phyloP scores from a whole-genome alignment of 176 grass and related monocot genomes.

The Thinopyrum elongatum region DNA sequence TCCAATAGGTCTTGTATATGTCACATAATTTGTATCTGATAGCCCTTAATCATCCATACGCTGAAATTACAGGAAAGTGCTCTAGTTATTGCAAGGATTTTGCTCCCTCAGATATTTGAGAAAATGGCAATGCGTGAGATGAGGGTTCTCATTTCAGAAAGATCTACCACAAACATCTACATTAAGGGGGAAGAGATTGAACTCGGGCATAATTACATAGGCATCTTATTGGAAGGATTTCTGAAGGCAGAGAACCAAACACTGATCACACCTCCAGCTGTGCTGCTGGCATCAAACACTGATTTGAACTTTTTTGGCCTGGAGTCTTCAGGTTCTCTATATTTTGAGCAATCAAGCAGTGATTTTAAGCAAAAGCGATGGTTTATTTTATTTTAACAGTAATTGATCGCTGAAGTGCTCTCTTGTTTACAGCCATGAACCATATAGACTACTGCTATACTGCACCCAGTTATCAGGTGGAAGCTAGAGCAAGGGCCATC shows the following conservation, averaged over 20 bases:
- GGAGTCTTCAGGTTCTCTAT: conserved; percentile 62
- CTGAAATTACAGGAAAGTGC: conserved; percentile 65
- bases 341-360: background rate
- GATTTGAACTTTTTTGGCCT: conserved; percentile 54
- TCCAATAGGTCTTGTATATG: background rate
- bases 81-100: conserved; percentile 59
- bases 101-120: conserved; percentile 88
- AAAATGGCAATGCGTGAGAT: conserved; percentile 83
- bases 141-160: conserved; percentile 73
- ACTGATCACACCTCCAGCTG: conserved; percentile 56
- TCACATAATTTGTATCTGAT: background rate
- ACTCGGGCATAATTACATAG: conserved; percentile 47
- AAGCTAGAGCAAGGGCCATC: conserved; percentile 68
- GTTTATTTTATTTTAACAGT: no score
- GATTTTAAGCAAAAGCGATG: no score
- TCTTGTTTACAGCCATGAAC: conserved; percentile 44
- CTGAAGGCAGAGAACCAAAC: conserved; percentile 47
- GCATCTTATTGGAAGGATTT: conserved; percentile 91
- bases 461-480: conserved; percentile 62
- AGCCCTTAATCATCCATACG: background rate
- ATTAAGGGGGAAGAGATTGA: conserved; percentile 76
- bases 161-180: conserved; percentile 61
- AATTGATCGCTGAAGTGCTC: background rate
- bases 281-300: conserved; percentile 45
- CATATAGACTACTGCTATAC: conserved; percentile 50